Percentiles rank a stretch among this genome's conserved stretches.
Evolutionary conservation across 345 rosid genomes (phyloP).

Genomic region (Eucalyptus leucophloia): DNA sequence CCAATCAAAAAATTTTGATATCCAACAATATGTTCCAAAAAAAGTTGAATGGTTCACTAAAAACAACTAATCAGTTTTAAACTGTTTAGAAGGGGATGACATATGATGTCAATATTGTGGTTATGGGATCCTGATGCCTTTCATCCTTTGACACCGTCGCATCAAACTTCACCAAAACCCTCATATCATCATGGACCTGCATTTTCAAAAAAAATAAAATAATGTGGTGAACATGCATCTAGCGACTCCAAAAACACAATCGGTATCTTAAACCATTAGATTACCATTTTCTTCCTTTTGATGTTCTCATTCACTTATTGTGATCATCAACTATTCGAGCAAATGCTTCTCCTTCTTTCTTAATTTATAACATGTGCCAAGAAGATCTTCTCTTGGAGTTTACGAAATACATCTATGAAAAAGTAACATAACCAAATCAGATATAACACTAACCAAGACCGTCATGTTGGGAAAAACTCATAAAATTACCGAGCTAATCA

Average conservation of each 20-base stretch:
- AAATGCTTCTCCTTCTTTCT: background rate
- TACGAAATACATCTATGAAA: rapidly evolving
- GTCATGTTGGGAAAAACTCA: background rate
- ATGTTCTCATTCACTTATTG: background rate
- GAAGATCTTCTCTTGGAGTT: background rate
- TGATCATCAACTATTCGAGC: background rate
- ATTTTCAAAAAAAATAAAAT: too few species aligned
- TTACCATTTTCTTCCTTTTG: background rate
- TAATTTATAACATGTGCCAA: background rate
- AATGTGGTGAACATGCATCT: background rate
- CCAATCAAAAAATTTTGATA: rapidly evolving
- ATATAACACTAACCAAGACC: too few species aligned
- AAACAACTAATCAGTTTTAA: background rate
- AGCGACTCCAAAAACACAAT: background rate
- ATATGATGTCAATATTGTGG: background rate
- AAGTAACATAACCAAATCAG: background rate
- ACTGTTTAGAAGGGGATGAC: rapidly evolving
- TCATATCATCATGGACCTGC: background rate
- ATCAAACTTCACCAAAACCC: background rate
- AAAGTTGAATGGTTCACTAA: background rate
- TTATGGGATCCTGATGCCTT: background rate
- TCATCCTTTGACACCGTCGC: rapidly evolving
- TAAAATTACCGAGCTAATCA: background rate
- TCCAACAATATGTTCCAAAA: too few species aligned
- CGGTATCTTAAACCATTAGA: background rate